Percentiles rank a stretch among this genome's conserved stretches.
phyloP scores from a whole-genome alignment of 2,329 filamentous ascomycete species.

The Neopestalotiopsis sp. region DNA sequence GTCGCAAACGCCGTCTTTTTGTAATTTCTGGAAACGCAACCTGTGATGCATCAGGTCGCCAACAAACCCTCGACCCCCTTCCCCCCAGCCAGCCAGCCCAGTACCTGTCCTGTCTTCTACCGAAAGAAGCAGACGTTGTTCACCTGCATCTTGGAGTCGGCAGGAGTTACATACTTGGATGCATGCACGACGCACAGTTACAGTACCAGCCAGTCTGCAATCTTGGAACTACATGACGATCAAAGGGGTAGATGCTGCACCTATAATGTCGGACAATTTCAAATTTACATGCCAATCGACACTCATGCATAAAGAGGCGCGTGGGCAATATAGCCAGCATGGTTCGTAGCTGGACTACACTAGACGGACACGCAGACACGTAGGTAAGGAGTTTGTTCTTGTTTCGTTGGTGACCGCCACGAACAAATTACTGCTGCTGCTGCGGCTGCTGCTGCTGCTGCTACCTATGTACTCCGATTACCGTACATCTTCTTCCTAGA shows the following conservation, averaged over 20 bases:
- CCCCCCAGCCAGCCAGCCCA: not conserved
- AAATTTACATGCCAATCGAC: not conserved
- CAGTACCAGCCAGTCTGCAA: not conserved
- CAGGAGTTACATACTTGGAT: not conserved
- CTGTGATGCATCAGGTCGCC: not conserved
- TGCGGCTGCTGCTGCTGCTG: not conserved
- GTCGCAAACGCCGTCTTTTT: slow-evolving; percentile 20
- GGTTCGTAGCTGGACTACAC: not conserved
- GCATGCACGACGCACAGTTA: not conserved
- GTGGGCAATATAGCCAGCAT: not conserved
- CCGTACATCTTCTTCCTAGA: not conserved
- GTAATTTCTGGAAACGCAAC: not conserved
- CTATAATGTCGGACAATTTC: not conserved
- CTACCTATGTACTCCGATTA: too few species aligned
- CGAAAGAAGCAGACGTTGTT: not conserved
- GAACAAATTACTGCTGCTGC: not conserved
- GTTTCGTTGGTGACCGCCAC: slow-evolving; percentile 1
- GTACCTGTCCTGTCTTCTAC: slow-evolving; percentile 9
- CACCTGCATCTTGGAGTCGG: not conserved
- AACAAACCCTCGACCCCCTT: not conserved
- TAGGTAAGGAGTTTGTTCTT: not conserved
- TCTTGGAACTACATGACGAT: not conserved
- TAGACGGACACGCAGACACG: not conserved
- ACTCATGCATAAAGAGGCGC: not conserved
- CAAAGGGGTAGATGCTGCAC: not conserved